Percentiles rank a stretch among this genome's conserved stretches.
phyloP scores from a whole-genome alignment of 441 rosid species.

The Macaranga tanarius region DNA sequence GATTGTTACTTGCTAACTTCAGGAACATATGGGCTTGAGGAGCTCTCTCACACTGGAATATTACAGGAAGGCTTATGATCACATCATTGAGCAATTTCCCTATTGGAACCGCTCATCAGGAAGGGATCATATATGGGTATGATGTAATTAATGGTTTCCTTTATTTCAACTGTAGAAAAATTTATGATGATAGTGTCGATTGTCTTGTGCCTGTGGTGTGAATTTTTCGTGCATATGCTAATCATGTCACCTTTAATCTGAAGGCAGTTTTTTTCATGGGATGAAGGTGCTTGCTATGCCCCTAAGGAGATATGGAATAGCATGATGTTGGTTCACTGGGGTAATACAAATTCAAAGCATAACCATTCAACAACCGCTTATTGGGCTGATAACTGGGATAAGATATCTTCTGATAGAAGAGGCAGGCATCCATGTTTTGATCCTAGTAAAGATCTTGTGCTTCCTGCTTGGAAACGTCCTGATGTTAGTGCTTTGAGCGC shows the following conservation, averaged over 20 bases:
- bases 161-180: slow-evolving; percentile 7
- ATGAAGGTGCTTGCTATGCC: slow-evolving; percentile 99
- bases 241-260: slow-evolving; percentile 37
- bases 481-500: slow-evolving; percentile 52
- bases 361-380: slow-evolving; percentile 93
- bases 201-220: slow-evolving; percentile 22
- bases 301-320: slow-evolving; percentile 99
- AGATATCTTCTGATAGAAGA: slow-evolving; percentile 63
- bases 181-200: slow-evolving; percentile 4
- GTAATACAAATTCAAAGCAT: slow-evolving; percentile 92
- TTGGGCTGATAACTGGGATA: slow-evolving; percentile 83
- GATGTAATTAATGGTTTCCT: slow-evolving; percentile 20
- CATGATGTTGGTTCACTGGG: slow-evolving; percentile 99
- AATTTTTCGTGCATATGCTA: slow-evolving; percentile 30
- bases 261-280: slow-evolving; percentile 96
- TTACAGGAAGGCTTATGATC: slow-evolving; percentile 71
- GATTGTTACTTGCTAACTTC: slow-evolving; percentile 29
- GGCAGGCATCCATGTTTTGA: slow-evolving; percentile 93
- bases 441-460: slow-evolving; percentile 88
- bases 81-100: slow-evolving; percentile 63
- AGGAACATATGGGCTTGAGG: slow-evolving; percentile 82
- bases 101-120: slow-evolving; percentile 90
- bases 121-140: slow-evolving; percentile 95
- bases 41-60: slow-evolving; percentile 89
- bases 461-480: slow-evolving; percentile 97